phyloP scores from a whole-genome alignment of 2,329 filamentous ascomycete species.

The Diplodia seriata region DNA sequence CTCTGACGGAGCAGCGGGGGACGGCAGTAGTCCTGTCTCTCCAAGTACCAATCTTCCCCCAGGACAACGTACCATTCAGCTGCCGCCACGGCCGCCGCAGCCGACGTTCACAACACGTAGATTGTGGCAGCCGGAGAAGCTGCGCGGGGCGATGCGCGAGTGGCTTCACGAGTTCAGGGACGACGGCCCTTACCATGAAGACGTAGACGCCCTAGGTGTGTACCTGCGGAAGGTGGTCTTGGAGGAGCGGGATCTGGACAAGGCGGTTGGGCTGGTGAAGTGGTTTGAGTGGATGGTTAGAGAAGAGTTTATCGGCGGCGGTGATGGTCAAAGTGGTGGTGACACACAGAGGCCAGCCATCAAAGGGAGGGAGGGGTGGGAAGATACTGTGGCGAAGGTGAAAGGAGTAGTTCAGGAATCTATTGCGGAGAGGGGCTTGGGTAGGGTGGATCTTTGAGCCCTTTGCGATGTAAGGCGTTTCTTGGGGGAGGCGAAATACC shows the following conservation, averaged over 20 bases:
- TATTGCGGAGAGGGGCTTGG: conserved; percentile 54
- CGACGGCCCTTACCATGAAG: conserved; percentile 79
- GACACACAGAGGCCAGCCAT: neutral
- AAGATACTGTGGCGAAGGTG: conserved; percentile 48
- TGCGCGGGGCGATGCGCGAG: conserved; percentile 74
- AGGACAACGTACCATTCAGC: conserved; percentile 50
- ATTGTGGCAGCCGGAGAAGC: conserved; percentile 63
- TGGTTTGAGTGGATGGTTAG: conserved; percentile 63
- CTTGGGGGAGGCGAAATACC: neutral
- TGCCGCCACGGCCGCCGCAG: conserved; percentile 59
- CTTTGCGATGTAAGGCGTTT: neutral
- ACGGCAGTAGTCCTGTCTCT: conserved; percentile 15
- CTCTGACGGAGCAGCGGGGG: conserved; percentile 22
- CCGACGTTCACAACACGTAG: conserved; percentile 69
- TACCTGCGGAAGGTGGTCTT: conserved; percentile 76
- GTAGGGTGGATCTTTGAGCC: conserved; percentile 50
- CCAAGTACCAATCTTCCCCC: conserved; percentile 31
- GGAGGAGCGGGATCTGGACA: conserved; percentile 79
- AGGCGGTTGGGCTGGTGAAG: conserved; percentile 71
- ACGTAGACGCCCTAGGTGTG: conserved; percentile 74
- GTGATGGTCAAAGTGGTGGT: conserved; percentile 33
- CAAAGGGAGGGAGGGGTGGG: conserved; percentile 42
- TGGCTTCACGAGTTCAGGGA: conserved; percentile 77
- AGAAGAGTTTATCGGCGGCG: conserved; percentile 36
- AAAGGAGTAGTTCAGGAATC: conserved; percentile 52